These are phyloP conservation scores for Lachancea mirantina DNA, from an alignment of 805 yeast genomes.

Conservation along the genomic window DNA sequence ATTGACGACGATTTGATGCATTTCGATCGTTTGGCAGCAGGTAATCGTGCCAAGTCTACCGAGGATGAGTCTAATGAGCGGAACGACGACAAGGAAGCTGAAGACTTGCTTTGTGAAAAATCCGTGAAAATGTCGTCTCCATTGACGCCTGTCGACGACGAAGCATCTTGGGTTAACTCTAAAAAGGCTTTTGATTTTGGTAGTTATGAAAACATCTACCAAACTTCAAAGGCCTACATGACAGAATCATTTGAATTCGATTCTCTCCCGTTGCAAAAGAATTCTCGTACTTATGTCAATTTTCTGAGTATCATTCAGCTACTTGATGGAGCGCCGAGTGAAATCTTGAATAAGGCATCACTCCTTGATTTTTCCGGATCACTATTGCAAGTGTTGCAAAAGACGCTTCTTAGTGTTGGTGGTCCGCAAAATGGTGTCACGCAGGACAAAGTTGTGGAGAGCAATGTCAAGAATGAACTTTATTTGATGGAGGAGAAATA, in stretches of 20 bases:
- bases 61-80: constrained; percentile 4
- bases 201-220: constrained; percentile 4
- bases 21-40: too few relatives aligned
- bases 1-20: too few relatives aligned
- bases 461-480: too few relatives aligned
- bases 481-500: too few relatives aligned
- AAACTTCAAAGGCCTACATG: constrained; percentile 4
- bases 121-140: constrained; percentile 3
- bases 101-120: neutral
- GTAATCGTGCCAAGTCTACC: neutral
- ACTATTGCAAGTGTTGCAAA: too few relatives aligned
- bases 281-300: constrained; percentile 5
- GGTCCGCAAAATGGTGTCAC: too few relatives aligned
- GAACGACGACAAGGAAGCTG: neutral
- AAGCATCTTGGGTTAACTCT: constrained; percentile 1
- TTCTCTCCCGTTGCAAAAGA: constrained; percentile 1
- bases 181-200: neutral
- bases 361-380: constrained; percentile 4
- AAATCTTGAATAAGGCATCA: neutral
- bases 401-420: too few relatives aligned
- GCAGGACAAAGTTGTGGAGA: too few relatives aligned
- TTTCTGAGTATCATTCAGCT: constrained; percentile 3
- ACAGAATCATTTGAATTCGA: constrained; percentile 4
- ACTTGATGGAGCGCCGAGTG: constrained; percentile 2
- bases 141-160: constrained; percentile 7